A percentile compares a stretch with the other conserved stretches of the same genome.
phyloP scores from a whole-genome alignment of 1,284 basidiomycete species.

The Leccinum angustisporum region DNA sequence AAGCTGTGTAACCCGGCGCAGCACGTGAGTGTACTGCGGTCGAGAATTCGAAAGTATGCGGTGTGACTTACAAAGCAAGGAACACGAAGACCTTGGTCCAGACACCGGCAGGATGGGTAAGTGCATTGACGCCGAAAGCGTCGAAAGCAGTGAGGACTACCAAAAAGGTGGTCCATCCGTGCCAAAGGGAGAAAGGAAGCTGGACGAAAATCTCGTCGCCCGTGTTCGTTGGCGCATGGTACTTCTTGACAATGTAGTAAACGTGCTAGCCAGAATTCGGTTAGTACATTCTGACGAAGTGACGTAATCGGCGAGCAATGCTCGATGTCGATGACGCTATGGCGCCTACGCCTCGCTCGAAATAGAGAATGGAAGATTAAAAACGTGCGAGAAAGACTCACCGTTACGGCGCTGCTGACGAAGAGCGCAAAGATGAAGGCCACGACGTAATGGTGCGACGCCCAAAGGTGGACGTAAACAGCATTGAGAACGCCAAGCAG shows the following conservation, averaged over 20 bases:
- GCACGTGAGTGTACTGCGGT: slow-evolving; percentile 11
- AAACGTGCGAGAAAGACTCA: slow-evolving; percentile 32
- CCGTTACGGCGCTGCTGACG: slow-evolving; percentile 78
- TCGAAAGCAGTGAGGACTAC: slow-evolving; percentile 88
- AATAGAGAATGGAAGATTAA: slow-evolving; percentile 16
- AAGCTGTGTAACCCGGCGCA: slow-evolving; percentile 46
- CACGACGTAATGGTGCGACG: slow-evolving; percentile 65
- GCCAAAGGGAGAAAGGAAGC: slow-evolving; percentile 90
- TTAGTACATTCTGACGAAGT: slow-evolving; percentile 9
- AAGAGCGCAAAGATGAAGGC: slow-evolving; percentile 87
- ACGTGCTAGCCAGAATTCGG: slow-evolving; percentile 59
- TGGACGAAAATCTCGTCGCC: slow-evolving; percentile 81
- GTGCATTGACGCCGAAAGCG: slow-evolving; percentile 83
- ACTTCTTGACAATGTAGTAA: slow-evolving; percentile 90
- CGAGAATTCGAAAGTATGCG: slow-evolving; percentile 3
- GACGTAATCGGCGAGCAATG: slow-evolving; percentile 4
- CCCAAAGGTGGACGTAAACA: slow-evolving; percentile 84
- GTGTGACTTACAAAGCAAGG: slow-evolving; percentile 64
- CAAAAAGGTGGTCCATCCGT: slow-evolving; percentile 93
- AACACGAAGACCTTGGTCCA: slow-evolving; percentile 96
- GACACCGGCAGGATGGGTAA: slow-evolving; percentile 66
- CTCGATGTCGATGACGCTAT: slow-evolving; percentile 8
- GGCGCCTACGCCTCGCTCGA: slow-evolving; percentile 1
- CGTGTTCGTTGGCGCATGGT: slow-evolving; percentile 62
- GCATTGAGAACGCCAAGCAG: slow-evolving; percentile 82